Evolutionary conservation across 495 filamentous ascomycete genomes (phyloP).

Genomic region (Aspergillus coremiiformis): DNA sequence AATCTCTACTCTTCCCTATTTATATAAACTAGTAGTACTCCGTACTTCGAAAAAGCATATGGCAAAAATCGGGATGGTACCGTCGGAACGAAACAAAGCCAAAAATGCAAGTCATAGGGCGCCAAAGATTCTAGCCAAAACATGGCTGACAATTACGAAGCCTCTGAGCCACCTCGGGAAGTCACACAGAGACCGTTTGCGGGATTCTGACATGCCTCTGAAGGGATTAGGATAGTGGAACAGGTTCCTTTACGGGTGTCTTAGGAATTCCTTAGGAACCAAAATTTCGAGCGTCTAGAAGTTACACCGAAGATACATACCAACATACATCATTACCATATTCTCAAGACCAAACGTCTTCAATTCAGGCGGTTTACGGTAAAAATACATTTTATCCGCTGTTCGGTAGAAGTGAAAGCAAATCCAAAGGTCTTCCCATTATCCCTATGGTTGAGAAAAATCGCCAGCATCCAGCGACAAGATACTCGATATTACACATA

Average conservation of each 20-base stretch:
- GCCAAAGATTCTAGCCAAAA: background rate
- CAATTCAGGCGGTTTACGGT: background rate
- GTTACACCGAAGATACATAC: background rate
- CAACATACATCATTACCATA: background rate
- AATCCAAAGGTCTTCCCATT: slow-evolving; percentile 21
- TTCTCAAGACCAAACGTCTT: background rate
- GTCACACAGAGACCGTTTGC: background rate
- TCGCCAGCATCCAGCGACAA: background rate
- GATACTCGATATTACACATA: background rate
- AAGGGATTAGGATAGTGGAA: background rate
- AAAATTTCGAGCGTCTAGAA: background rate
- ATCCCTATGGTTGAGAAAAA: slow-evolving; percentile 6
- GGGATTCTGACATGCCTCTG: background rate
- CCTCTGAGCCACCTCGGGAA: background rate
- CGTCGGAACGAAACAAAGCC: background rate
- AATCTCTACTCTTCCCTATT: background rate
- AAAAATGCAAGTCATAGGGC: background rate
- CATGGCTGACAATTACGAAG: background rate
- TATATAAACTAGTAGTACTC: background rate
- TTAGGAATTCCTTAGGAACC: background rate
- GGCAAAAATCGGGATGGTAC: slow-evolving; percentile 1
- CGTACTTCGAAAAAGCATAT: background rate
- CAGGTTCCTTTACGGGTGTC: background rate
- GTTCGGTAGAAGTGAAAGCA: slow-evolving; percentile 18
- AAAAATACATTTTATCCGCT: background rate